Conservation (phyloP, 495 filamentous ascomycete genomes). For the Coniosporium apollinis region DNA sequence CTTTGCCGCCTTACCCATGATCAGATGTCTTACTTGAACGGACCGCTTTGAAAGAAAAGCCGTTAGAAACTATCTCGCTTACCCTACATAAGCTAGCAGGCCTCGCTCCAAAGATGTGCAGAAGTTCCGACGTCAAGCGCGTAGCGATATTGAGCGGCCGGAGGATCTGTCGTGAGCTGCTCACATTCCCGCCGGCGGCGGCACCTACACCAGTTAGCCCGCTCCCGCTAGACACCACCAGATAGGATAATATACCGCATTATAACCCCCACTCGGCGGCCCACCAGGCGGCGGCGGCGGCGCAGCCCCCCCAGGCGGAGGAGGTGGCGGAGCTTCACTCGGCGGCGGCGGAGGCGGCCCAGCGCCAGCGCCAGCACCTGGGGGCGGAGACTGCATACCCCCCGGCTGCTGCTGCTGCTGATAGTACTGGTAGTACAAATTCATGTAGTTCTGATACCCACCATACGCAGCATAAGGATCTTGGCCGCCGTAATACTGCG, state of each 20-base stretch:
- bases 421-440: constrained; percentile 50
- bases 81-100: too few relatives aligned
- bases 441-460: constrained; percentile 53
- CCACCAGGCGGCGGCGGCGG: constrained; percentile 49
- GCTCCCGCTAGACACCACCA: neutral
- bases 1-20: too few relatives aligned
- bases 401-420: constrained; percentile 37
- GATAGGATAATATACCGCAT: constrained; percentile 23
- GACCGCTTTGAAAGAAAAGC: too few relatives aligned
- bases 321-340: constrained; percentile 45
- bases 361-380: constrained; percentile 29
- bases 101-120: too few relatives aligned
- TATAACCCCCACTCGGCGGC: constrained; percentile 44
- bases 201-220: constrained; percentile 11
- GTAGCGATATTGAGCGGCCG: too few relatives aligned
- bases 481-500: constrained; percentile 54
- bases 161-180: too few relatives aligned
- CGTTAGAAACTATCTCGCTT: too few relatives aligned
- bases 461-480: constrained; percentile 92
- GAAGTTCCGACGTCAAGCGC: too few relatives aligned
- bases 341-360: constrained; percentile 46
- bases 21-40: too few relatives aligned
- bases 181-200: constrained; percentile 21
- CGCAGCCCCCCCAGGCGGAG: constrained; percentile 36
- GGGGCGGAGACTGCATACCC: constrained; percentile 19